Conservation (phyloP, 768 basidiomycete species). For the Holtermanniella nyarrowii region DNA sequence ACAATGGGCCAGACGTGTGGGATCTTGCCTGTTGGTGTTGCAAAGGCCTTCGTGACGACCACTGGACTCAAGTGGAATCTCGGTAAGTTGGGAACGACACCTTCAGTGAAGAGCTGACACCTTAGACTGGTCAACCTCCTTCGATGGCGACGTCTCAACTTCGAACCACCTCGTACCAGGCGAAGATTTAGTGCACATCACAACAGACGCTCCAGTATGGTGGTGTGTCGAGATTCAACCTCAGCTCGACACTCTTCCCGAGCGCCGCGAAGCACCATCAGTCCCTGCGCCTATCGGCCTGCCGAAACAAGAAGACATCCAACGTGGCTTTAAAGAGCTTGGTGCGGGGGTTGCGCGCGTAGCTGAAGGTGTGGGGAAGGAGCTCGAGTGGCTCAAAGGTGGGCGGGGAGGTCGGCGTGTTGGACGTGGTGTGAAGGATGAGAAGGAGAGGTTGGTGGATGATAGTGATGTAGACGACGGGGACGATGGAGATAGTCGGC, state of each 20-base stretch:
- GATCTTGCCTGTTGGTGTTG: slow-evolving; percentile 80
- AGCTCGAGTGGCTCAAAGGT: slow-evolving; percentile 3
- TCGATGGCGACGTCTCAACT: slow-evolving; percentile 78
- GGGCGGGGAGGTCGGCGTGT: neutral
- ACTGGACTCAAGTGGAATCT: slow-evolving; percentile 82
- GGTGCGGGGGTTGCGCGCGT: neutral
- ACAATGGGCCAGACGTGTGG: slow-evolving; percentile 82
- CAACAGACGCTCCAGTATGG: slow-evolving; percentile 73
- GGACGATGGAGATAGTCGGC: no score
- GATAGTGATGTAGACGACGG: neutral
- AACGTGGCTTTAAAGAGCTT: slow-evolving; percentile 1
- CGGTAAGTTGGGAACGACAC: slow-evolving; percentile 45
- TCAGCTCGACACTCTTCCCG: no score
- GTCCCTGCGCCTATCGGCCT: neutral
- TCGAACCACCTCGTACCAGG: slow-evolving; percentile 79
- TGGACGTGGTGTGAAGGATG: neutral
- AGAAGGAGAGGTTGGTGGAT: neutral
- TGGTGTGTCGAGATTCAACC: slow-evolving; percentile 48
- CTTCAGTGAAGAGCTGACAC: neutral
- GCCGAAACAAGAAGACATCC: neutral
- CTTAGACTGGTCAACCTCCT: slow-evolving; percentile 55
- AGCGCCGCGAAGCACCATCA: neutral
- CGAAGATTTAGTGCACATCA: slow-evolving; percentile 56
- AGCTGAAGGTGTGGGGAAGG: slow-evolving; percentile 1
- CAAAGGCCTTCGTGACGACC: slow-evolving; percentile 65